Evolutionary conservation across 371 early-diverging fungal species (phyloP).

Genomic region (Mucor sp.): DNA sequence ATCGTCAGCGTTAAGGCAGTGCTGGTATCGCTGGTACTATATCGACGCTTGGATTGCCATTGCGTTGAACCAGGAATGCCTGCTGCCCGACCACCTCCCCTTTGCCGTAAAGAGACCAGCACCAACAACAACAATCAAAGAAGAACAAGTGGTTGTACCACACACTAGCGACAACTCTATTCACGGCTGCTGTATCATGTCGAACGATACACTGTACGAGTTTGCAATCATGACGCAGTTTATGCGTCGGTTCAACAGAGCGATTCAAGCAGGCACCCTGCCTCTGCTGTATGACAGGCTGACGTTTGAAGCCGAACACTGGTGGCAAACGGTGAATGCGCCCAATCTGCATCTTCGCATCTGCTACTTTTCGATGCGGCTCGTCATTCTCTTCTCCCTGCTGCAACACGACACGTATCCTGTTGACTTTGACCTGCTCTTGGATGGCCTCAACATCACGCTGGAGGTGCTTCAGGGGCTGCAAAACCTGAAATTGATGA

Average conservation of each 20-base stretch:
- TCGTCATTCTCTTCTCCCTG: slow-evolving; percentile 38
- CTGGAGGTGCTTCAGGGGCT: slow-evolving; percentile 32
- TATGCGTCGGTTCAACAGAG: slow-evolving; percentile 40
- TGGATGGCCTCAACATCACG: slow-evolving; percentile 37
- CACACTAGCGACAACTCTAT: background rate
- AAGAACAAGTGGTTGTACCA: background rate
- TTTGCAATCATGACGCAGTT: slow-evolving; percentile 37
- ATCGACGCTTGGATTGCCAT: slow-evolving; percentile 48
- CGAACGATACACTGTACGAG: slow-evolving; percentile 12
- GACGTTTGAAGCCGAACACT: slow-evolving; percentile 14
- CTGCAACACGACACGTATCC: slow-evolving; percentile 13
- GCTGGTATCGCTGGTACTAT: slow-evolving; percentile 44
- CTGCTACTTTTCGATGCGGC: slow-evolving; percentile 45
- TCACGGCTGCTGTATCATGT: slow-evolving; percentile 9
- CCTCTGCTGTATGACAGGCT: slow-evolving; percentile 16
- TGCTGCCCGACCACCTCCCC: slow-evolving; percentile 33
- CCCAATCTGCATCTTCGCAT: slow-evolving; percentile 29
- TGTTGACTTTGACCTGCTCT: slow-evolving; percentile 19
- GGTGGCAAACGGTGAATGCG: slow-evolving; percentile 23
- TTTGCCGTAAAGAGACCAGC: background rate
- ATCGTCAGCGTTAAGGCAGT: slow-evolving; percentile 6
- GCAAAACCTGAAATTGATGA: slow-evolving; percentile 30
- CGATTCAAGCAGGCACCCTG: slow-evolving; percentile 25
- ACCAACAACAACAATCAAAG: background rate
- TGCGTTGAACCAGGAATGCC: slow-evolving; percentile 34